These are phyloP conservation scores for Epichloe brachyelytri DNA, from an alignment of 2,329 filamentous ascomycete species.

Conservation along the genomic window DNA sequence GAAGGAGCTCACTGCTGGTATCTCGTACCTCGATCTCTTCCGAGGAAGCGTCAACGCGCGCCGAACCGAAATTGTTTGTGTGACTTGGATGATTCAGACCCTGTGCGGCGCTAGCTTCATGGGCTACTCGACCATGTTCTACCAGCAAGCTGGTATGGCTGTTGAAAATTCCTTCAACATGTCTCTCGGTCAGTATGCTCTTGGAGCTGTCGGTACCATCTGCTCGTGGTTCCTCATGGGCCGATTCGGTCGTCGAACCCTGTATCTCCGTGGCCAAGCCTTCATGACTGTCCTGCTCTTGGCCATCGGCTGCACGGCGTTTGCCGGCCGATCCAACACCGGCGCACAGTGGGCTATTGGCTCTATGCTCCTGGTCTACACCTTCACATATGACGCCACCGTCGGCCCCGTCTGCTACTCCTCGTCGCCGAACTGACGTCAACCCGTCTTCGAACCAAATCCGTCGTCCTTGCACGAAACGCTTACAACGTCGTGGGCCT, in stretches of 20 bases:
- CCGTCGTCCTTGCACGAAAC: conserved; percentile 31
- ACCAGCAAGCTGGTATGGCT: conserved; percentile 28
- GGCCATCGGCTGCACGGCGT: conserved; percentile 41
- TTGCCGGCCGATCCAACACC: conserved; percentile 30
- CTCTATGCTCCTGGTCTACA: conserved; percentile 30
- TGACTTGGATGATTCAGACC: conserved; percentile 30
- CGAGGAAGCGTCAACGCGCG: conserved; percentile 28
- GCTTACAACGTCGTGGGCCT: conserved; percentile 37
- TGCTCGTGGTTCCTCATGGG: conserved; percentile 32
- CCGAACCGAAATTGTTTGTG: conserved; percentile 31
- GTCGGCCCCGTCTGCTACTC: conserved; percentile 61
- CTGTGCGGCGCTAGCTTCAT: conserved; percentile 31
- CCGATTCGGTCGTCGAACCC: conserved; percentile 30
- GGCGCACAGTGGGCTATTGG: conserved; percentile 36
- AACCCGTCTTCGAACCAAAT: conserved; percentile 33
- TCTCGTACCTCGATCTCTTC: conserved; percentile 34
- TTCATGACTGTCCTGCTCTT: conserved; percentile 31
- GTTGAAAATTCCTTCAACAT: conserved; percentile 26
- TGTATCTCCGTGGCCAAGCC: conserved; percentile 35
- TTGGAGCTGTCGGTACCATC: conserved; percentile 32
- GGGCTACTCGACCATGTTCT: conserved; percentile 46
- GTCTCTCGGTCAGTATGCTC: conserved; percentile 27
- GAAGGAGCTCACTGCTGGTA: conserved; percentile 25
- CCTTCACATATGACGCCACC: conserved; percentile 27
- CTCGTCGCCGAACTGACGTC: conserved; percentile 48